These are phyloP conservation scores for Przewalskia tangutica DNA, from an alignment of 257 asterid species.

Conservation along the genomic window DNA sequence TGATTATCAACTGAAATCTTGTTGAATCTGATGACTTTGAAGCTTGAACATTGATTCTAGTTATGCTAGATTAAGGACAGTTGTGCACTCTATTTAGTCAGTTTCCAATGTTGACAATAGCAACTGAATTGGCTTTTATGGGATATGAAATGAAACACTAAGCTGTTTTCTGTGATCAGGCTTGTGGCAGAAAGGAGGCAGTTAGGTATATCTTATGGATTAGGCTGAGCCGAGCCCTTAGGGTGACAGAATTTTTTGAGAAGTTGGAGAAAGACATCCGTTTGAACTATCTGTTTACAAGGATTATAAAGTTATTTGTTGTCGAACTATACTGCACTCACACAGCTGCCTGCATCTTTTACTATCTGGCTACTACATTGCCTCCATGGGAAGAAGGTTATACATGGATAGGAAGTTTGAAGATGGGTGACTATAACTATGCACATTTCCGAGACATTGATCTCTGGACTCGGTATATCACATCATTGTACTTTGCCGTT, in stretches of 20 bases:
- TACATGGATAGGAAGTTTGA: slow-evolving; percentile 72
- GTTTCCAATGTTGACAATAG: not conserved
- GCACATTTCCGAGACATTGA: slow-evolving; percentile 51
- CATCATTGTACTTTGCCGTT: slow-evolving; percentile 55
- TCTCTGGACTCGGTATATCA: slow-evolving; percentile 67
- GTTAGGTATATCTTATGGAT: slow-evolving; percentile 67
- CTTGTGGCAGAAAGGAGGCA: slow-evolving; percentile 37
- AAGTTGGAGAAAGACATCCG: slow-evolving; percentile 64
- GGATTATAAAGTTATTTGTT: slow-evolving; percentile 59
- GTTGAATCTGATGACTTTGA: not conserved
- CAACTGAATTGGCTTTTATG: not conserved
- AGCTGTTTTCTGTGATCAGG: slow-evolving; percentile 22
- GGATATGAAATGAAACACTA: not conserved
- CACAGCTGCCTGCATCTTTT: slow-evolving; percentile 71
- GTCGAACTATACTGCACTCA: slow-evolving; percentile 72
- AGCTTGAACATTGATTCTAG: not conserved
- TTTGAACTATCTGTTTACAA: slow-evolving; percentile 48
- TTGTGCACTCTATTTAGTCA: not conserved
- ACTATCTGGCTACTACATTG: slow-evolving; percentile 67
- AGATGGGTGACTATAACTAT: slow-evolving; percentile 51
- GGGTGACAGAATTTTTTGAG: slow-evolving; percentile 50
- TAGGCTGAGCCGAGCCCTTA: slow-evolving; percentile 50
- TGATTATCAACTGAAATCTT: not conserved
- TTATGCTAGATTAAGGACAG: not conserved
- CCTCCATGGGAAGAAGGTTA: slow-evolving; percentile 59